A percentile compares a stretch with the other conserved stretches of the same genome.
Conservation (phyloP, 2,329 filamentous ascomycete genomes). For the Hypoxylon sp. region DNA sequence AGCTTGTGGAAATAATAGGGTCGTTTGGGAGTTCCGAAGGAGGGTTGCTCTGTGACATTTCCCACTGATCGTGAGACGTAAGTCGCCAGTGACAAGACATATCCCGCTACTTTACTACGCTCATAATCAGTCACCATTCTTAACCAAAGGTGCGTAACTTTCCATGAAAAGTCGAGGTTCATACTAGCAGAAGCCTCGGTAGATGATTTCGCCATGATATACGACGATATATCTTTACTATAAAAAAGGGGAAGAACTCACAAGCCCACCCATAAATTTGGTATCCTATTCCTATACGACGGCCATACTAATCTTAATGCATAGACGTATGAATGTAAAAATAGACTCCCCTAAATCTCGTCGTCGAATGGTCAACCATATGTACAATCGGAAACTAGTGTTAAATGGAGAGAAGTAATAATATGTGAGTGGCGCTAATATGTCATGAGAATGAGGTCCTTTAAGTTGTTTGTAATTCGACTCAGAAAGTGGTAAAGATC, state of each 20-base stretch:
- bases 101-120: constrained; percentile 14
- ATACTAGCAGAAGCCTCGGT: not conserved
- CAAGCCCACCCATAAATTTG: not conserved
- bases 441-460: not conserved
- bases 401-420: not conserved
- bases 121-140: constrained; percentile 9
- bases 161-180: not conserved
- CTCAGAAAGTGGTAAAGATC: not conserved
- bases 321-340: not conserved
- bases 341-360: not conserved
- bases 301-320: not conserved
- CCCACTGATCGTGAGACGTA: constrained; percentile 30
- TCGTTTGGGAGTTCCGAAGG: constrained; percentile 40
- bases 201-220: not conserved
- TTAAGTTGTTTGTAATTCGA: not conserved
- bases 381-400: not conserved
- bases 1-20: constrained; percentile 35
- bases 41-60: constrained; percentile 38
- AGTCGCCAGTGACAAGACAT: constrained; percentile 41
- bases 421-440: not conserved
- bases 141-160: not conserved
- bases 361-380: not conserved
- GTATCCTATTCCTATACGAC: not conserved
- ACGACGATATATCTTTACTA: not conserved
- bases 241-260: constrained; percentile 1